Base-by-base conservation (phyloP, 345 rosid species). In the Lumnitzera racemosa region DNA sequence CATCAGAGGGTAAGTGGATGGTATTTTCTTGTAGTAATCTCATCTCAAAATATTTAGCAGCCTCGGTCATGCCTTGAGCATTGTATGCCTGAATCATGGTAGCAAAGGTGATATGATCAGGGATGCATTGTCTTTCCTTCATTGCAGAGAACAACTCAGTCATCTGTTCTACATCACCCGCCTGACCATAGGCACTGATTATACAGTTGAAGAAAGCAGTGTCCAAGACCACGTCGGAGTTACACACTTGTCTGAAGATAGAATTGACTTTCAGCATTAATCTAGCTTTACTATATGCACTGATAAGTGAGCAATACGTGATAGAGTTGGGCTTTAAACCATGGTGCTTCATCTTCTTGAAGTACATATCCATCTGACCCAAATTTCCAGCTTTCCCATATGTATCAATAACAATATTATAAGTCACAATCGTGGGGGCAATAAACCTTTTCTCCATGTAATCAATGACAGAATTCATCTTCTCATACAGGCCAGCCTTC, bases 251-350 rank as follows among this genome's bases (percentile, higher is more conserved):
- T 70, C 87, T 84, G 62, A 78, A 74, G 67, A 81, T 72, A 2
- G 92, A 86, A 72, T 85, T 92, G 59, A 86, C 84, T 74, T 79
- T 86, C 66, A 27, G 60, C 3, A 74, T 67, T 50, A 72, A 74
- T 60, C 96, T 83, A 23, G 81, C 83, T 83, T 75, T 76, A 59
- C 81, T 64, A 63, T 84, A 84, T 31, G 86, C 90, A 64, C 78
- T 74, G 27, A 86, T 85, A 60, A 88, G 82, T 48, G 95, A 81
- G 67, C 89, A 89, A 57, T 86, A 89, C 1, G 96, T 91, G 46
- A 86, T 67, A 24, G 80, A 76, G 72, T 78, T 84, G 7, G 96
- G 95, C 76, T 91, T 91, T 78, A 85, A 79, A 55, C 98, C 95
- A 43, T 16, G 76, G 77, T 85, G 80, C 74, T 86, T 91, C 92